Conservation (phyloP, 2,329 filamentous ascomycete genomes). For the Ciborinia camelliae region DNA sequence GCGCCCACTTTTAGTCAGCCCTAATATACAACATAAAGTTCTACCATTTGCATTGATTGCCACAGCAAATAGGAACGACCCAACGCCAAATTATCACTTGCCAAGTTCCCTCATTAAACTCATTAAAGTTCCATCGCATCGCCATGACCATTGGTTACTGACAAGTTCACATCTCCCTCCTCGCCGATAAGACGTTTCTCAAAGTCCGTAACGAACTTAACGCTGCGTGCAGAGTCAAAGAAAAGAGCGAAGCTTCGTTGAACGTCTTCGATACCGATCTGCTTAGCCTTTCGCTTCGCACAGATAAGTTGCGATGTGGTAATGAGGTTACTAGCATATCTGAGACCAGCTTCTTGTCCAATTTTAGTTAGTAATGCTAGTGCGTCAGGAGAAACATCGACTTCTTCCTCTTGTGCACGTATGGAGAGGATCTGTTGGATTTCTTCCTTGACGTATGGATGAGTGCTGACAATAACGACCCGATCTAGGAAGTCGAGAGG, state of each 20-base stretch:
- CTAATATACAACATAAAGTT: conserved; percentile 20
- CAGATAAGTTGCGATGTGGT: conserved; percentile 86
- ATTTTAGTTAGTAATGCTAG: conserved; percentile 94
- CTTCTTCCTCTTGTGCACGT: conserved; percentile 91
- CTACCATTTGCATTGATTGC: conserved; percentile 5
- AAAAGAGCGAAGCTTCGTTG: conserved; percentile 92
- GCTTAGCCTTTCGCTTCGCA: conserved; percentile 79
- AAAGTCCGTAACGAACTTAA: conserved; percentile 84
- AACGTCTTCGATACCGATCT: conserved; percentile 83
- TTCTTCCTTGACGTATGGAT: conserved; percentile 76
- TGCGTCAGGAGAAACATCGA: conserved; percentile 85
- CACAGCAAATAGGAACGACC: conserved; percentile 13
- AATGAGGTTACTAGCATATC: conserved; percentile 98
- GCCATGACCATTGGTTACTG: conserved; percentile 53
- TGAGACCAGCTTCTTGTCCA: conserved; percentile 82
- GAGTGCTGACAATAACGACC: conserved; percentile 93
- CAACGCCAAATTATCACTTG: conserved; percentile 9
- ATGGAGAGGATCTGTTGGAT: conserved; percentile 91
- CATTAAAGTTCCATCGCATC: conserved; percentile 62
- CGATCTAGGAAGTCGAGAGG: conserved; percentile 95
- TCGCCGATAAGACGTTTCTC: conserved; percentile 93
- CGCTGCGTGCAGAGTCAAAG: conserved; percentile 83
- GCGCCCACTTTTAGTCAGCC: conserved; percentile 16
- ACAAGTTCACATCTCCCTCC: conserved; percentile 73
- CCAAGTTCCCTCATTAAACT: conserved; percentile 14